Evolutionary conservation across 805 yeast genomes (phyloP).

Genomic region (Saccharomycopsis sp.): DNA sequence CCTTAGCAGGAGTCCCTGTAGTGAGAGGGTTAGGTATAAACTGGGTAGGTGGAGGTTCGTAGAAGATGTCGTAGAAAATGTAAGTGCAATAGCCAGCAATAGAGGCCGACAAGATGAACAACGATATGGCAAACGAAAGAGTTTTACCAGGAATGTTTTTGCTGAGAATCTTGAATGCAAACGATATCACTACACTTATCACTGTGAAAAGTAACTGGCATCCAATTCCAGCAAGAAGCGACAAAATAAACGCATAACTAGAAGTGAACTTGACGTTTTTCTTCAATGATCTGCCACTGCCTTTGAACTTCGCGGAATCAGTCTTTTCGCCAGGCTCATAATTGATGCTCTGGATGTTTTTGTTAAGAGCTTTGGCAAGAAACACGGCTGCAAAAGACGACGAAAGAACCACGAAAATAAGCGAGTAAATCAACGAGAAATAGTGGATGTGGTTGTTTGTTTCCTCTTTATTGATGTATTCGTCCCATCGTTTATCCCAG

Average conservation of each 20-base stretch:
- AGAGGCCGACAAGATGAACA: conserved; percentile 64
- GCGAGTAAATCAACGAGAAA: conserved; percentile 67
- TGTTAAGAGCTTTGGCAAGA: conserved; percentile 41
- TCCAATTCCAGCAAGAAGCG: conserved; percentile 65
- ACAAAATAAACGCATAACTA: conserved; percentile 38
- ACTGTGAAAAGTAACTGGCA: conserved; percentile 63
- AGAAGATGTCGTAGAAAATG: conserved; percentile 51
- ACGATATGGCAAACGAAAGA: conserved; percentile 49
- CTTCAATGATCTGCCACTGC: conserved; percentile 43
- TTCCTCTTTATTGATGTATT: conserved; percentile 54
- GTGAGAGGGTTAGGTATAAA: not conserved
- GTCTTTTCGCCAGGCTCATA: conserved; percentile 24
- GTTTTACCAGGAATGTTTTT: conserved; percentile 66
- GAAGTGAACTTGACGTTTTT: conserved; percentile 54
- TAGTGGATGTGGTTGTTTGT: conserved; percentile 57
- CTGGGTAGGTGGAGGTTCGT: conserved; percentile 27
- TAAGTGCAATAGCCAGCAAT: conserved; percentile 71
- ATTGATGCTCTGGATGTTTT: conserved; percentile 39
- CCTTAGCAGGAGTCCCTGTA: not conserved
- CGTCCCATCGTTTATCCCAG: conserved; percentile 67
- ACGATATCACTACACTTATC: conserved; percentile 50
- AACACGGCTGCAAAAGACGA: conserved; percentile 63
- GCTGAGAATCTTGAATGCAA: conserved; percentile 53
- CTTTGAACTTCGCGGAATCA: conserved; percentile 18
- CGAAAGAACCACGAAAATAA: conserved; percentile 55